Percentiles rank a stretch among this genome's conserved stretches.
Conservation (phyloP, 768 basidiomycete species). For the Calvatia gigantea region DNA sequence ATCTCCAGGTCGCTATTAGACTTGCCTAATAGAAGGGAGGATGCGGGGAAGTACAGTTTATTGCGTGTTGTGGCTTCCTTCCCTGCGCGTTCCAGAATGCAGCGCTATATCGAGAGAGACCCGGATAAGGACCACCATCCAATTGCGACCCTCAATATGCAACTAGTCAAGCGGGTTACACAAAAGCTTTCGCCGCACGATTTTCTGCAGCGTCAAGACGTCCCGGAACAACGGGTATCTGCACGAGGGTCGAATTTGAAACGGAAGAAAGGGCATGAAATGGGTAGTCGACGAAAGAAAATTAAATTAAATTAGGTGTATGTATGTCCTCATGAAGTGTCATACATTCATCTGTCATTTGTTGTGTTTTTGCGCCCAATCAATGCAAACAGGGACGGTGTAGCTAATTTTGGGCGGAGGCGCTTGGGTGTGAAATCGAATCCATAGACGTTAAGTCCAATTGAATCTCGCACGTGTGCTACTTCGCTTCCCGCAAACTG, state of each 20-base stretch:
- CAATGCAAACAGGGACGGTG: too few species aligned
- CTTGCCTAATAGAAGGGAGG: conserved; percentile 31
- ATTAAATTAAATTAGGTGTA: neutral
- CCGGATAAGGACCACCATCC: conserved; percentile 35
- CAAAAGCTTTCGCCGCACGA: conserved; percentile 30
- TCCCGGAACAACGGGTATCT: neutral
- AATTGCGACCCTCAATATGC: conserved; percentile 39
- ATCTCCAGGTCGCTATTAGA: conserved; percentile 22
- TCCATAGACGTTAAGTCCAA: too few species aligned
- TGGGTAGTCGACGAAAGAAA: neutral
- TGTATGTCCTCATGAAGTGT: neutral
- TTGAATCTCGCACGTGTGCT: neutral
- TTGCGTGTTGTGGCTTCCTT: conserved; percentile 39
- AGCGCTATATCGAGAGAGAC: conserved; percentile 36
- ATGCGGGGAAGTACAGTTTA: conserved; percentile 37
- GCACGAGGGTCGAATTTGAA: neutral
- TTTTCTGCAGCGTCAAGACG: conserved; percentile 30
- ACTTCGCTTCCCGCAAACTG: neutral
- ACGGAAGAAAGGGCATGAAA: neutral
- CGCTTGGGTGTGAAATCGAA: too few species aligned
- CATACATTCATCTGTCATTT: too few species aligned
- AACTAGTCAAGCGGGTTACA: conserved; percentile 36
- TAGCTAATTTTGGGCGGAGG: too few species aligned
- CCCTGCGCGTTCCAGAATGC: conserved; percentile 35
- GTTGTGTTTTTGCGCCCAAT: too few species aligned